These are phyloP conservation scores for Bisporella sp. DNA, from an alignment of 2,329 filamentous ascomycete genomes.

Conservation along the genomic window DNA sequence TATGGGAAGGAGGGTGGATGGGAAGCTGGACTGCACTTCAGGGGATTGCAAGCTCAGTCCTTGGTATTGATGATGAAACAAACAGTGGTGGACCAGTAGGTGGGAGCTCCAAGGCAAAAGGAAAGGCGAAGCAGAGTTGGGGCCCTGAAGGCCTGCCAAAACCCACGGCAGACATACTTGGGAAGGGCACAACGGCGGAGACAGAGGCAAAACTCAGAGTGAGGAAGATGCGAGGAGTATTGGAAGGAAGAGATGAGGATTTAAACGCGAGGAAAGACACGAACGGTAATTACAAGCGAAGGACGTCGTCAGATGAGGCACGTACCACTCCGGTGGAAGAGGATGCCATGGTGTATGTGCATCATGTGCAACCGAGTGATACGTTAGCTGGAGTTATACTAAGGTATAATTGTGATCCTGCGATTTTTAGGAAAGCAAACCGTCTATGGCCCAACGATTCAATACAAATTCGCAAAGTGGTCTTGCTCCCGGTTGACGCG, in stretches of 20 bases:
- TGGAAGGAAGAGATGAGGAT: constrained; percentile 55
- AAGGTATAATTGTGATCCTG: constrained; percentile 79
- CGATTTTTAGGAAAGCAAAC: constrained; percentile 79
- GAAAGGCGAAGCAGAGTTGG: constrained; percentile 19
- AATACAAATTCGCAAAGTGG: constrained; percentile 73
- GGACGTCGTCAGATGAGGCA: constrained; percentile 23
- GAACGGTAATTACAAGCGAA: constrained; percentile 22
- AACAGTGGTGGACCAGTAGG: constrained; percentile 1
- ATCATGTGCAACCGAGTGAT: constrained; percentile 75
- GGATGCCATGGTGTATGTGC: constrained; percentile 83
- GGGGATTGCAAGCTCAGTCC: constrained; percentile 25
- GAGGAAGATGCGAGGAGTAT: constrained; percentile 49
- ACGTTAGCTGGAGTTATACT: constrained; percentile 89
- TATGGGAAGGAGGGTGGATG: constrained; percentile 17
- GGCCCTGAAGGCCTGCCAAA: constrained; percentile 19
- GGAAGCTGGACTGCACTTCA: constrained; percentile 25
- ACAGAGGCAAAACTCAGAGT: constrained; percentile 48
- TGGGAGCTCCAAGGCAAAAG: background rate
- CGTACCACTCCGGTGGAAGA: constrained; percentile 36
- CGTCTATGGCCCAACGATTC: constrained; percentile 92
- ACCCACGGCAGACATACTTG: constrained; percentile 32
- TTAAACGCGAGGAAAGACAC: constrained; percentile 50
- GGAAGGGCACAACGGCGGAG: constrained; percentile 45
- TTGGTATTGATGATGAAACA: constrained; percentile 21
- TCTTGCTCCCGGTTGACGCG: constrained; percentile 82